Conservation (phyloP, 2,329 filamentous ascomycete species). For the Exutisphaerella laricina region DNA sequence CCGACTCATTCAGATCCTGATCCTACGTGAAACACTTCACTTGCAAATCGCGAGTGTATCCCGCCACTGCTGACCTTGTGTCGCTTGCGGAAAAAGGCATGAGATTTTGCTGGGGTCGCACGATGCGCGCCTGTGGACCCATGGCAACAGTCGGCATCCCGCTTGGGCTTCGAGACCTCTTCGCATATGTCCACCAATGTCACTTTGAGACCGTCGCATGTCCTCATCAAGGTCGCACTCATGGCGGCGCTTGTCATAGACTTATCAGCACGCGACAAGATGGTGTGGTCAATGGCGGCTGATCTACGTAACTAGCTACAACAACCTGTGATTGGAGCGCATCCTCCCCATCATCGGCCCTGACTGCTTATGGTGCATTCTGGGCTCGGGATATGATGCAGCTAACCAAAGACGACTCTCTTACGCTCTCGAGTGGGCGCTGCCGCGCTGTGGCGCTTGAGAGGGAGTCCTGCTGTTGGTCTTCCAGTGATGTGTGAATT, state of each 20-base stretch:
- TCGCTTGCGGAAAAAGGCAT: background rate
- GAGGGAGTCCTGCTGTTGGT: constrained; percentile 6
- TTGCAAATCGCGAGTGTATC: background rate
- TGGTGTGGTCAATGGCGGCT: constrained; percentile 9
- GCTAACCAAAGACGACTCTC: constrained; percentile 7
- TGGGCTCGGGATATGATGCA: constrained; percentile 7
- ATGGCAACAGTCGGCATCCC: constrained; percentile 11
- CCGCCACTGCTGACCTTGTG: background rate
- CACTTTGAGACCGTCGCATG: background rate
- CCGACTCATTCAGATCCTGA: background rate
- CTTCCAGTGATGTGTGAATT: constrained; percentile 1
- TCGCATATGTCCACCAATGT: constrained; percentile 1
- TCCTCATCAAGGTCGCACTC: constrained; percentile 9
- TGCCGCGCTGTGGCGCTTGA: constrained; percentile 15
- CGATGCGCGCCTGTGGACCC: constrained; percentile 9
- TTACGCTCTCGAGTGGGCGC: constrained; percentile 13
- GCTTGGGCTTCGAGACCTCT: constrained; percentile 2
- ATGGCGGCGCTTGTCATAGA: background rate
- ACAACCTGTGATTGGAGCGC: constrained; percentile 12
- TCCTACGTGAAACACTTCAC: background rate
- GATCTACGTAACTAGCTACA: constrained; percentile 6
- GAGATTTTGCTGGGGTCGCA: constrained; percentile 2
- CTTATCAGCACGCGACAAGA: constrained; percentile 7
- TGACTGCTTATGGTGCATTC: constrained; percentile 5
- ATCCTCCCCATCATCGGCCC: constrained; percentile 3